Base-by-base conservation (phyloP, 495 filamentous ascomycete genomes). In the Pseudoneurospora amorphoporcata region DNA sequence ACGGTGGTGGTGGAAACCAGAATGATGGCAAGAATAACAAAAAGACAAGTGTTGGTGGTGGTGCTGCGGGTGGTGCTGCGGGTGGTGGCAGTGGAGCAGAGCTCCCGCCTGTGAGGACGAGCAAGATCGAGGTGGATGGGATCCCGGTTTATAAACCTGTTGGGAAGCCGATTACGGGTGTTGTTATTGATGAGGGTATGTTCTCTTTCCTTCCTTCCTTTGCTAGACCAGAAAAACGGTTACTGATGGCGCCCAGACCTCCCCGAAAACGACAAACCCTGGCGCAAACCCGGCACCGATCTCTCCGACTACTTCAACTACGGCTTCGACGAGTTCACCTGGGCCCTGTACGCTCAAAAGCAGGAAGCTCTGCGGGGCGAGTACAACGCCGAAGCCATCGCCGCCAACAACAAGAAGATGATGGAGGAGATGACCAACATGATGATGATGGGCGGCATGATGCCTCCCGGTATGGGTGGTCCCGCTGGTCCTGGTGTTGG, bases 291-390 rank as follows among this genome's bases (percentile, higher is more conserved):
- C 9, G 95, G 95, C n/a, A 91, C 95, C 61, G 95, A 98, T 80
- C 87, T 97, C 53, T 94, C 91, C 37, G 95, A 99, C 81, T 99
- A 95, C 81, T 99, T 99, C 87, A 99, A 99, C 83, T 99, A 98
- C 84, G 96, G 96, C 42, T 99, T 99, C 74, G 95, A 99, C 83
- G 95, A 99, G 81, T 99, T 98, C 80, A 98, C 96, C 17, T 99
- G 95, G 95, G 92, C 94, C 38, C 88, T 92, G 72, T 99, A 98
- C 82, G 94, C 94, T 39, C 82, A 94, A 73, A 96, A 96, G 77
- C 96, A 98, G 78, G 89, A 93, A 71, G 85, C 86, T 5, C 83
- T 97, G 72, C 87, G 91, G 19, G 89, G 88, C 71, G 92, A 93
- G 73, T 90, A 84, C 78, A 85, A 82, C 75, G 81, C 82, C 45